Evolutionary conservation across 352 stramenopile species (phyloP), one percentile per base, ranked within the genome.

Genomic region (Aphanomyces euteiches): DNA sequence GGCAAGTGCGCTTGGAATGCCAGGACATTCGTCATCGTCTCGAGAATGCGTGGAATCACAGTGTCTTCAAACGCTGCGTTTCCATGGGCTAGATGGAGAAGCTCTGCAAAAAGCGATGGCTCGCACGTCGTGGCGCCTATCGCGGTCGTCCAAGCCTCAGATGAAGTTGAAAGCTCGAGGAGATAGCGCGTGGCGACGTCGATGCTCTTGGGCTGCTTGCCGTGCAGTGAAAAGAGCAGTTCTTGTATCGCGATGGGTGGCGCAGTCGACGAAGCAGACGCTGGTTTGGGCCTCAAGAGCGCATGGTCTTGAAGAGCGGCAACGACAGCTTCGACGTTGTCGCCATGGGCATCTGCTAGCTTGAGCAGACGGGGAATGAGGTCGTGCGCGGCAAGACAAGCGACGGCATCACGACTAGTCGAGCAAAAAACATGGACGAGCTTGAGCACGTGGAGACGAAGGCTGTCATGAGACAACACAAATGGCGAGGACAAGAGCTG

Each of bases 241-340:
- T 67, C 41, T 41, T 67, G 59, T 7, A 67, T 53, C n/a, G 40
- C 59, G 7, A 67, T 56, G 7, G 59, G 59, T 8, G 59, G 41
- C 5, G 59, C 28, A 15, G 58, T n/a, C 59, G 39, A 7, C 54
- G 3, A 43, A 15, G 19, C 10, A 19, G 54, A 61, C 43, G 28
- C 15, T 8, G 15, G 54, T 40, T 37, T 41, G 34, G 7, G 21
- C 28, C 43, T 28, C 28, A 28, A 12, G 5, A 61, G n/a, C 5
- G 54, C 19, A 17, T 19, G 28, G 17, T 19, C 54, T 12, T 61
- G 54, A 7, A 61, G 28, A 12, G 21, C 15, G 1, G 54, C 54
- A 39, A 61, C 28, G 28, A 61, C 43, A 12, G 54, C 12, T 37
- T 61, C 54, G 54, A 61, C n/a, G 1, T 12, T 40, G 17, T 28